Evolutionary conservation across 1,284 basidiomycete species (phyloP), one percentile per base, ranked within the genome.

Genomic region (Boletus holoroseus): DNA sequence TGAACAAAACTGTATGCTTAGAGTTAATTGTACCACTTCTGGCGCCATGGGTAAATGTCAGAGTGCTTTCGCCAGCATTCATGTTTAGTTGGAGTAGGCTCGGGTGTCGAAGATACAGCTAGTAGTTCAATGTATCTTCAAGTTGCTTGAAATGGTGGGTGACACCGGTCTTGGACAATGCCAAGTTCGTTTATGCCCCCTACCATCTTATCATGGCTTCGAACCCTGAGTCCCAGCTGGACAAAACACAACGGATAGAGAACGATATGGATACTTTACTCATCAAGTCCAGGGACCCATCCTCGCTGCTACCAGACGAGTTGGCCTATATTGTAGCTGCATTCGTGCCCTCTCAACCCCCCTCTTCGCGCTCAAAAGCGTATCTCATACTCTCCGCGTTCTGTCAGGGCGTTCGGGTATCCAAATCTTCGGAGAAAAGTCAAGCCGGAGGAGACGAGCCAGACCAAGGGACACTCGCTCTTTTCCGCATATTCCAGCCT

Each of bases 1-100:
- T 76, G 37, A 91, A 64, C 9, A 91, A 71, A 26, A 91, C 76
- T 12, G 78, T 80, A 63, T 88, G 74, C 16, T 83, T 83, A 7
- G 73, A 62, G 43, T 78, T 72, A 49, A 91, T 84, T 28, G 63
- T 73, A 18, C 56, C 47, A 13, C 55, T 56, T 53, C 67, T 68
- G 28, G 57, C 53, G 37, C 47, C 35, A 34, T 36, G 49, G 24
- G 38, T 18, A 8, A 54, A 42, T 34, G 36, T 35, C 49, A 37
- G 49, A 34, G 46, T 16, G 28, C 41, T 28, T 37, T 61, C 43
- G 24, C 39, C 11, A 27, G 53, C 12, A 20, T 34, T 50, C 63
- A 62, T 64, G 20, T 37, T 41, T 38, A 28, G 26, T 40, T 26
- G 34, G 37, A 39, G 30, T 30, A 15, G 37, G 20, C n/a, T 24